Percentiles rank a stretch among this genome's conserved stretches.
Conservation (phyloP, 2,329 filamentous ascomycete species). For the Fusarium anguioides region DNA sequence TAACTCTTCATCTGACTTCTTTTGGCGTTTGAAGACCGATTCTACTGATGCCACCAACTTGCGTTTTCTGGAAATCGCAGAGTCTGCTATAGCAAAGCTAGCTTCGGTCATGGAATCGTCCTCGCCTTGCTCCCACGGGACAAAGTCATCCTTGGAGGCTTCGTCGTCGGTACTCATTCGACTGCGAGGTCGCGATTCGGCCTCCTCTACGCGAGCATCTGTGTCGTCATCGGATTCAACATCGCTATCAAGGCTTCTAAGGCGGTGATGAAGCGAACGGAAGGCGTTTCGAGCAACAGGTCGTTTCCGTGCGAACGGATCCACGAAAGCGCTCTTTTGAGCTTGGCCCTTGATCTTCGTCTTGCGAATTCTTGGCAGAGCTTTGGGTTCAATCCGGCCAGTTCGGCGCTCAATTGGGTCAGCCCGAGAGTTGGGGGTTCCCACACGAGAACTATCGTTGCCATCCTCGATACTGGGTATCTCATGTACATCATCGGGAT, state of each 20-base stretch:
- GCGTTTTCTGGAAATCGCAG: slow-evolving; percentile 71
- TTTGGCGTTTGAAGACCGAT: slow-evolving; percentile 79
- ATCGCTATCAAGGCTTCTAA: slow-evolving; percentile 69
- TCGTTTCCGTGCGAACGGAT: slow-evolving; percentile 73
- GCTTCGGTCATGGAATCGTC: slow-evolving; percentile 78
- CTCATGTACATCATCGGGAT: slow-evolving; percentile 70
- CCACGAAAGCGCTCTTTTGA: slow-evolving; percentile 72
- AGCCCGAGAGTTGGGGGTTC: slow-evolving; percentile 73
- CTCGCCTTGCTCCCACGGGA: slow-evolving; percentile 61
- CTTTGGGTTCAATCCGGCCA: slow-evolving; percentile 65
- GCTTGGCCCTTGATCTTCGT: slow-evolving; percentile 64
- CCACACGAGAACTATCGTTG: slow-evolving; percentile 70
- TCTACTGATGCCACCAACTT: slow-evolving; percentile 76
- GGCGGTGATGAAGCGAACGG: slow-evolving; percentile 83
- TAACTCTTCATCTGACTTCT: slow-evolving; percentile 82
- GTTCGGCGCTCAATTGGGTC: slow-evolving; percentile 72
- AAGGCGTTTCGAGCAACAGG: slow-evolving; percentile 69
- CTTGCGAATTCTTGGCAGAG: slow-evolving; percentile 81
- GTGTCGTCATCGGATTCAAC: slow-evolving; percentile 91
- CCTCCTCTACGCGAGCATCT: slow-evolving; percentile 76
- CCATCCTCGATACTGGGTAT: slow-evolving; percentile 64
- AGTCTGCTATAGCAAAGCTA: slow-evolving; percentile 73
- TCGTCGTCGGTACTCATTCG: slow-evolving; percentile 74
- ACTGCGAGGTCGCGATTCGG: slow-evolving; percentile 83
- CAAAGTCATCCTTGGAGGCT: slow-evolving; percentile 61